phyloP scores from a whole-genome alignment of 805 yeast species.

The Monosporozyma solicola region DNA sequence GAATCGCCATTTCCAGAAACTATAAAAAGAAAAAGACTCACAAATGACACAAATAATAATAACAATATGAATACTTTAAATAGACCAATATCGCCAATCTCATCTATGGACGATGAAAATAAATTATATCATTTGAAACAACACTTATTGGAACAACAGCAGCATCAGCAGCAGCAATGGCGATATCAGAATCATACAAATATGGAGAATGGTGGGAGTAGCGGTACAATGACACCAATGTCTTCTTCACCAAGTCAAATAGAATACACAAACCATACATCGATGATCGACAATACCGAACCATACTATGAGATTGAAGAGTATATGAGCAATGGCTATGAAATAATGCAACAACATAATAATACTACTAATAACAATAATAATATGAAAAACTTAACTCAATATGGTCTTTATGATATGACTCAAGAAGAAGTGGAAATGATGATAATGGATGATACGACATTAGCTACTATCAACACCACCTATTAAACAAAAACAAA shows the following conservation, averaged over 20 bases:
- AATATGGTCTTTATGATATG: conserved; percentile 17
- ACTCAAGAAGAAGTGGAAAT: conserved; percentile 19
- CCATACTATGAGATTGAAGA: conserved; percentile 22
- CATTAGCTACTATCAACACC: background rate
- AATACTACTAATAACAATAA: background rate
- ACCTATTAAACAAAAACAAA: background rate
- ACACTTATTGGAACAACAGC: background rate
- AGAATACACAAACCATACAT: background rate
- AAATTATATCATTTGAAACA: conserved; percentile 1
- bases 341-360: background rate
- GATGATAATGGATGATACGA: conserved; percentile 3
- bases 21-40: conserved; percentile 2
- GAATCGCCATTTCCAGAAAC: conserved; percentile 7
- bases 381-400: conserved; percentile 1
- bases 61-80: background rate
- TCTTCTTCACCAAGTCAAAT: conserved; percentile 2
- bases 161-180: background rate
- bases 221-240: background rate
- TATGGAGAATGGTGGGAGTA: background rate
- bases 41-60: background rate
- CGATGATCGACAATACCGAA: background rate
- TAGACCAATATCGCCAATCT: background rate
- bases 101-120: background rate
- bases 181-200: background rate
- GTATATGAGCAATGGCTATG: conserved; percentile 23